Percentiles rank a stretch among this genome's conserved stretches.
phyloP scores from a whole-genome alignment of 169 alveolate species.

The Eimeria maxima region DNA sequence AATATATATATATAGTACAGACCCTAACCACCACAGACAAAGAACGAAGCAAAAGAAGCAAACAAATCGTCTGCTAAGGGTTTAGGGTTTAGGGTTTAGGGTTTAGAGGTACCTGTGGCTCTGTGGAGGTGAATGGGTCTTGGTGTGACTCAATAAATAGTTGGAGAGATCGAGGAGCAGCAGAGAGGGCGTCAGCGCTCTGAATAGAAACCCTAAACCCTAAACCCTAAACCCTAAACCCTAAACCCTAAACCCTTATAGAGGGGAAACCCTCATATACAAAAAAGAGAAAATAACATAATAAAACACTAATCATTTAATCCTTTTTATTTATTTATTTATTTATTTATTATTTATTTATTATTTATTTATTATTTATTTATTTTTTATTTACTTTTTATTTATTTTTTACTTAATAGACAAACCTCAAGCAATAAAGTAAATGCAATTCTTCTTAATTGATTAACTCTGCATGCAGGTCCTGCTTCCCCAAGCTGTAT shows the following conservation, averaged over 20 bases:
- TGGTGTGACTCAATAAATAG: conserved; percentile 67
- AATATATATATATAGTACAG: no score
- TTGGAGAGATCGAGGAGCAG: conserved; percentile 64
- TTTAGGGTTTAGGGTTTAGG: not conserved
- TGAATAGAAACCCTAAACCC: not conserved
- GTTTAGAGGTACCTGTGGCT: conserved; percentile 43
- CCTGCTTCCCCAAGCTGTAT: conserved; percentile 30
- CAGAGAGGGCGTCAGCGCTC: not conserved
- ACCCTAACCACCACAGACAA: no score
- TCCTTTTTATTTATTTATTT: no score
- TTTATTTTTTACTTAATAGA: not conserved
- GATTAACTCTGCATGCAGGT: conserved; percentile 43
- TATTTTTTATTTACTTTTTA: no score
- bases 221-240: not conserved
- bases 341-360: no score
- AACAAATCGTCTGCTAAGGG: not conserved
- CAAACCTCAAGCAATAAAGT: conserved; percentile 63
- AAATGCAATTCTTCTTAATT: conserved; percentile 73
- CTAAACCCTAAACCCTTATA: not conserved
- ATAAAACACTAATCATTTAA: not conserved
- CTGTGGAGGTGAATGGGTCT: conserved; percentile 40
- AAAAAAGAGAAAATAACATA: no score
- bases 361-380: no score
- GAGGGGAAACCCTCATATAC: not conserved
- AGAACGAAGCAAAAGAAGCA: no score